Base-by-base conservation (phyloP, 1,139 yeast species). In the Scheffersomyces segobiensis region DNA sequence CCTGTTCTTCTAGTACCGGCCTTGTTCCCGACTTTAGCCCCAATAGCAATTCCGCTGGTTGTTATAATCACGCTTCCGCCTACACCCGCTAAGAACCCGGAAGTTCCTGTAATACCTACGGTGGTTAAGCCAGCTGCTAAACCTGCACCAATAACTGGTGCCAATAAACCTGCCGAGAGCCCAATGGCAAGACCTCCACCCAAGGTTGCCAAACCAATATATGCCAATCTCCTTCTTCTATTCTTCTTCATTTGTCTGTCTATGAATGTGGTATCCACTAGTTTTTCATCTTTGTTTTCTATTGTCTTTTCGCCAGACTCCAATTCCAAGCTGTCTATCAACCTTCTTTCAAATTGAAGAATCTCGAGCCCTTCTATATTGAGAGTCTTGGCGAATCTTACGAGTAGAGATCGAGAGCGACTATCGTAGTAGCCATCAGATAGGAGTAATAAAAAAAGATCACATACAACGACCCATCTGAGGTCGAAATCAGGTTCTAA, bases 81-180 rank as follows among this genome's bases (percentile, higher is more conserved):
- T 1, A 96, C 92, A 53, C 99, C 99, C 0, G 98, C 98, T 49
- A 96, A 77, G 66, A 96, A 95, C 0, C 97, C 91, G 20, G 92
- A 76, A 0, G 99, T 93, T 21, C 99, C 99, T 1, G 91, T 81
- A 32, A 96, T 90, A 32, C 99, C 99, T 42, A 95, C 87, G 0
- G 99, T 95, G 0, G 98, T 89, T 52, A 96, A 79, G 12, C 99
- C 99, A 2, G 99, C 98, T 1, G 99, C 99, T 32, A 96, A 71
- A 65, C 99, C 99, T 0, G 98, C 98, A 52, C 99, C 99, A 67
- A 96, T 96, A 4, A 96, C 97, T 0, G 99, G 99, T 0, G 99
- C 99, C 55, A 96, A 78, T 53, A 96, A 75, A 2, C 99, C 99
- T 17, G 97, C 98, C 57, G 98, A 91, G 42, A 96, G 79, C 1